Evolutionary conservation across 345 rosid genomes (phyloP), one percentile per base, ranked within the genome.

Genomic region (Psidium guajava): DNA sequence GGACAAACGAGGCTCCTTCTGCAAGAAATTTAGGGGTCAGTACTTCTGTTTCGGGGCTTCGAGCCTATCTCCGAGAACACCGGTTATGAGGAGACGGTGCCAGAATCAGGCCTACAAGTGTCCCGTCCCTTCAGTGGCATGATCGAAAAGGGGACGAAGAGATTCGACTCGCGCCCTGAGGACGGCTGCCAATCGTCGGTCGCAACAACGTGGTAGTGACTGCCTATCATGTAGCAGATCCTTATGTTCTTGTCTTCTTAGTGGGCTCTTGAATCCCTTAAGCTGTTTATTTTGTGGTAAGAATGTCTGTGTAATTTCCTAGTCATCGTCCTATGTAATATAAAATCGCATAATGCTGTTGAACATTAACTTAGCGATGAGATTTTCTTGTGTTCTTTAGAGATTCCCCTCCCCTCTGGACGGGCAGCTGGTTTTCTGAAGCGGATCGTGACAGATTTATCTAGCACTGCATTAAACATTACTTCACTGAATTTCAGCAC

Each of bases 11-110:
- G 88, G 90, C 16, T 85, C 93, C 1, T 42, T 61, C 27, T 87
- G 88, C 80, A 96, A 88, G 89, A 93, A 90, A 83, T 73, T 87
- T 61, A 93, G 91, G 88, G 92, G 93, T 58, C 95, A 89, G 82
- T 93, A 93, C 90, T 96, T 93, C 87, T 96, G 99, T 85, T 94
- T 95, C 24, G 97, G 96, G 54, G 87, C 87, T 49, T 90, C 98
- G 50, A 87, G 91, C 21, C 86, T 93, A 85, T 86, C 95, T 6
- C 91, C 91, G 40, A 92, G 89, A 86, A 91, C 86, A 11, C 92
- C 93, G 10, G 89, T 61, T 15, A 61, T 84, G 16, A 87, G 87
- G 90, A 87, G 89, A 92, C 91, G 83, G 47, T 85, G 89, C 73
- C 90, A 64, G 54, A 91, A 87, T 85, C 91, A 84, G 54, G 89